Conservation (phyloP, 75 land plant species). For the Selaginella tamariscina region DNA sequence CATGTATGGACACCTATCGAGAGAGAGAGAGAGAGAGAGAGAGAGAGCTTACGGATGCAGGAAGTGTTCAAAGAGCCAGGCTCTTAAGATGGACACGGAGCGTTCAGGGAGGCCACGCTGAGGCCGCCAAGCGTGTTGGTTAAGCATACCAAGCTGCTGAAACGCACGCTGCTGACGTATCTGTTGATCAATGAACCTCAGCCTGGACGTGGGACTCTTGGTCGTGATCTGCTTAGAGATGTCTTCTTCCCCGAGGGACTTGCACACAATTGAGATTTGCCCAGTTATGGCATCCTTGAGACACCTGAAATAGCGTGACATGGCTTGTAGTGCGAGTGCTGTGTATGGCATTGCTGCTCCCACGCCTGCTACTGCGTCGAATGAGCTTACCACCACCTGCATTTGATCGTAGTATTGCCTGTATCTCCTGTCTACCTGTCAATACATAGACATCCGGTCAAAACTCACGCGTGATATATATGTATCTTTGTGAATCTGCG, state of each 20-base stretch:
- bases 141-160: constrained; percentile 53
- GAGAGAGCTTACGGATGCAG: constrained; percentile 75
- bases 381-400: constrained; percentile 54
- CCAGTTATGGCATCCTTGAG: constrained; percentile 30
- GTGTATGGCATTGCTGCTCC: constrained; percentile 71
- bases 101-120: constrained; percentile 93
- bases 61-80: constrained; percentile 98
- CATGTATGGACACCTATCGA: neutral
- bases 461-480: neutral
- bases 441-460: neutral
- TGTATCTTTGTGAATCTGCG: no score
- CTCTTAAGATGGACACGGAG: constrained; percentile 78
- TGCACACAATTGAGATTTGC: constrained; percentile 42
- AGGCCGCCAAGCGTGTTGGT: constrained; percentile 82
- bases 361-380: constrained; percentile 48
- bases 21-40: neutral
- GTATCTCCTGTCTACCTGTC: constrained; percentile 64
- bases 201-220: constrained; percentile 66
- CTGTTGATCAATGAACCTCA: constrained; percentile 49
- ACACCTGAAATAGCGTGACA: constrained; percentile 56
- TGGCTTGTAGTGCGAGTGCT: constrained; percentile 61
- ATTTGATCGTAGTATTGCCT: constrained; percentile 63
- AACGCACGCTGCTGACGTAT: constrained; percentile 65
- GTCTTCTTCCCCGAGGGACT: constrained; percentile 40
- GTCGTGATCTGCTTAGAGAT: constrained; percentile 23